These are phyloP conservation scores for Ophiostoma quercus DNA, from an alignment of 2,329 filamentous ascomycete species.

Conservation along the genomic window DNA sequence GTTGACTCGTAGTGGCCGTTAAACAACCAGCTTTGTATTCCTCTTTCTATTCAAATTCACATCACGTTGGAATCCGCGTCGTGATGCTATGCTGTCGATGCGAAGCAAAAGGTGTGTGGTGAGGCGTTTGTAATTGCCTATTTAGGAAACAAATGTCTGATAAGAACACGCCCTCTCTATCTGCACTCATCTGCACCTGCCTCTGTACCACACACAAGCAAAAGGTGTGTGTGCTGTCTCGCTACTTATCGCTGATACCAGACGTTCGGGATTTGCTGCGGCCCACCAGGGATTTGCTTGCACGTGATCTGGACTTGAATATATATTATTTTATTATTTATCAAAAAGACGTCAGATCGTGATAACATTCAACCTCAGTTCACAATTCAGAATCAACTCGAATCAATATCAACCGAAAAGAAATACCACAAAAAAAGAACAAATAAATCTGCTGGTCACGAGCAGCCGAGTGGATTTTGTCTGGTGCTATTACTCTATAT, in stretches of 20 bases:
- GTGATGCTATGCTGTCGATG: neutral
- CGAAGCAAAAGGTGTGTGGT: neutral
- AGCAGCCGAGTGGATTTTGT: slow-evolving; percentile 25
- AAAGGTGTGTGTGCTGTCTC: neutral
- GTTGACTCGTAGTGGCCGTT: neutral
- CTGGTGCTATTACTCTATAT: slow-evolving; percentile 23
- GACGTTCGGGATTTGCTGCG: slow-evolving; percentile 23
- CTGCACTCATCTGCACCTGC: too few relatives aligned
- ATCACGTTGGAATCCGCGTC: neutral
- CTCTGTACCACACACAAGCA: neutral
- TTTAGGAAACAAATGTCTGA: neutral
- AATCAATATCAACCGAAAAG: neutral
- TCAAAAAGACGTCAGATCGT: neutral
- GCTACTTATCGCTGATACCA: slow-evolving; percentile 14
- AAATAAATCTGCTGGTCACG: slow-evolving; percentile 21
- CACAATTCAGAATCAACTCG: neutral
- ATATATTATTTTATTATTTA: neutral
- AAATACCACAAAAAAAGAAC: neutral
- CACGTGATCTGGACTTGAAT: neutral
- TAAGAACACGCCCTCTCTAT: neutral
- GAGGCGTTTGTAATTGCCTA: neutral
- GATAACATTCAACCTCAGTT: too few relatives aligned
- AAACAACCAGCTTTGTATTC: neutral
- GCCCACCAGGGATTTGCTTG: neutral
- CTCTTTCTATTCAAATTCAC: too few relatives aligned